Evolutionary conservation across 768 basidiomycete genomes (phyloP), one percentile per base, ranked within the genome.

Genomic region (Xanthoconium purpureum): DNA sequence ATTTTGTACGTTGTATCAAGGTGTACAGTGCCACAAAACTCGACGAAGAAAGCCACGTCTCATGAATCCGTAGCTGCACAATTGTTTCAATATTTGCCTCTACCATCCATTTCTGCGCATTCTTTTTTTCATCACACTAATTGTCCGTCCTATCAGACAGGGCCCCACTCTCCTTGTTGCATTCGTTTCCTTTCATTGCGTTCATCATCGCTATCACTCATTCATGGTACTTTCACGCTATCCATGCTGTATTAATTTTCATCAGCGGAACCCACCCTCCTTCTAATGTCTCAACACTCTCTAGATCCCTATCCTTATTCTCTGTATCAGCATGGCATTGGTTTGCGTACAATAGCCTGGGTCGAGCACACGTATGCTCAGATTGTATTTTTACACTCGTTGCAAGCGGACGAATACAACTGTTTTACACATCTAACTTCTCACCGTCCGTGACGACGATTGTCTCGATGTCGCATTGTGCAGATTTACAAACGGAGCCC

Each of bases 1-100:
- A 76, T 8, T 77, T 83, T 48, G 69, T 84, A 3, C 79, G 84
- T 40, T 78, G 77, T 11, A 74, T 85, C 52, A 76, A 75, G 38
- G 77, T 85, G 9, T 84, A 77, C 62, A 69, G 77, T 40, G 82
- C 82, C 15, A 67, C 75, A 51, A 85, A 84, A 64, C 55, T 61
- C 28, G 63, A 71, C 36, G 65, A 67, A 43, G 71, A 72, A 42
- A 57, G 60, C 15, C 66, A 67, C 36, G 20, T 67, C 45, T 46
- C 54, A 54, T 66, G 51, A 69, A n/a, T n/a, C 53, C 28, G 18
- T 47, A 20, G 51, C 42, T 50, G 47, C 42, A 47, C n/a, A 9
- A 48, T 35, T 44, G 18, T 54, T 28, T 56, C 2, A 2, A n/a
- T 13, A 8, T 36, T 35, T 12, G 15, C 30, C 7, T 35, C 18